These are phyloP conservation scores for Chrysoporthe puriensis DNA, from an alignment of 2,329 filamentous ascomycete genomes.

Conservation along the genomic window DNA sequence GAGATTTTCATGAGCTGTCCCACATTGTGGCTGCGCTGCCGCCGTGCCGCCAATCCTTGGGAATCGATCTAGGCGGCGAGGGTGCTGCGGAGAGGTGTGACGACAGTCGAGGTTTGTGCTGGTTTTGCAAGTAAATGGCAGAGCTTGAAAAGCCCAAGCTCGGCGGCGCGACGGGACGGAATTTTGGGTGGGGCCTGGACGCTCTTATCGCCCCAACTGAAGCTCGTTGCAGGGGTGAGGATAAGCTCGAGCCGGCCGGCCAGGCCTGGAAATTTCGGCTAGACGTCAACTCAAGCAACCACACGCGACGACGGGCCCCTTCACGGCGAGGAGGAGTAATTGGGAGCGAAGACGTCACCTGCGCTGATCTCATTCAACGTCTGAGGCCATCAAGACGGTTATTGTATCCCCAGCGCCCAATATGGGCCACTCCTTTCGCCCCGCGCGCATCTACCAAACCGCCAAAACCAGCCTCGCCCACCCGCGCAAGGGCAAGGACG, in stretches of 20 bases:
- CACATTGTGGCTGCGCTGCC: constrained; percentile 47
- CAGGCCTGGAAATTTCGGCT: constrained; percentile 38
- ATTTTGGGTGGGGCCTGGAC: constrained; percentile 14
- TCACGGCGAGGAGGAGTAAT: constrained; percentile 6
- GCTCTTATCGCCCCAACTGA: constrained; percentile 17
- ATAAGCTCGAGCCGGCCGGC: constrained; percentile 48
- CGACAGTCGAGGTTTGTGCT: background rate
- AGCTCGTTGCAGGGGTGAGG: constrained; percentile 16
- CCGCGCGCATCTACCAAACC: constrained; percentile 49
- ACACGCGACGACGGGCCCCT: constrained; percentile 21
- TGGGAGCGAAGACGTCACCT: background rate
- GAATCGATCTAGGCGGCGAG: constrained; percentile 22
- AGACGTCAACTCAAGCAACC: constrained; percentile 40
- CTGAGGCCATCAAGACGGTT: background rate
- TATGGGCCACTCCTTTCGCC: constrained; percentile 42
- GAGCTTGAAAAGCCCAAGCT: constrained; percentile 18
- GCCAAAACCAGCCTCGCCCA: constrained; percentile 42
- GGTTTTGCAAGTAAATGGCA: background rate
- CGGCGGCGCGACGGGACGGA: constrained; percentile 10
- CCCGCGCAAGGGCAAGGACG: constrained; percentile 33
- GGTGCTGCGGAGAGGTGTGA: constrained; percentile 8
- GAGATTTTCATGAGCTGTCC: constrained; percentile 64
- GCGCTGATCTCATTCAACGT: background rate
- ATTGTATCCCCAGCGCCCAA: constrained; percentile 22
- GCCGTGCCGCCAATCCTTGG: constrained; percentile 35